These are phyloP conservation scores for Daldinia concentrica DNA, from an alignment of 495 filamentous ascomycete genomes.

Conservation along the genomic window DNA sequence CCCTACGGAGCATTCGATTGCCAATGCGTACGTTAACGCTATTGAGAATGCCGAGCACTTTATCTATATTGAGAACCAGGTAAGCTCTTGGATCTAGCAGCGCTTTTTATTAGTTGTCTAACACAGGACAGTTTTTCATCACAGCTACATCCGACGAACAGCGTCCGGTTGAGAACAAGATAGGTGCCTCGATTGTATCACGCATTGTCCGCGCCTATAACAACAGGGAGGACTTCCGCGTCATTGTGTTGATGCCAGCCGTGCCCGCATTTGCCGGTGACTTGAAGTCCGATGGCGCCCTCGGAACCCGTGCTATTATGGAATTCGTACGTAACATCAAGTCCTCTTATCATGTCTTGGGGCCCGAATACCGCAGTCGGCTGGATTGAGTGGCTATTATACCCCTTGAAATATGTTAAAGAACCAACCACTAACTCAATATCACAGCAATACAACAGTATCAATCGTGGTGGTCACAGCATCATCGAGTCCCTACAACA, in stretches of 20 bases:
- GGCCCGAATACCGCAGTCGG: neutral
- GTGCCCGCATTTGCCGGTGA: constrained; percentile 94
- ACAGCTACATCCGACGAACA: constrained; percentile 82
- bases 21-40: constrained; percentile 84
- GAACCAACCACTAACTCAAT: neutral
- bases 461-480: constrained; percentile 85
- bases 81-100: constrained; percentile 11
- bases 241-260: constrained; percentile 86
- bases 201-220: constrained; percentile 82
- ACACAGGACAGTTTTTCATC: constrained; percentile 78
- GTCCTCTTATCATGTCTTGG: neutral
- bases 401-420: neutral
- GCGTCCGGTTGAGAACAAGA: constrained; percentile 83
- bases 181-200: constrained; percentile 88
- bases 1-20: constrained; percentile 82
- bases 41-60: constrained; percentile 86
- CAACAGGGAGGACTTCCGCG: constrained; percentile 77
- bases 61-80: constrained; percentile 94
- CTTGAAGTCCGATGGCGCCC: constrained; percentile 76
- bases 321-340: constrained; percentile 65
- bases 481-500: constrained; percentile 82
- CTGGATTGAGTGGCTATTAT: neutral
- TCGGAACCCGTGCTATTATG: constrained; percentile 94
- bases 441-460: constrained; percentile 75
- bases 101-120: constrained; percentile 8